Percentiles rank a stretch among this genome's conserved stretches.
phyloP scores from a whole-genome alignment of 345 rosid species.

The Balakata baccata region DNA sequence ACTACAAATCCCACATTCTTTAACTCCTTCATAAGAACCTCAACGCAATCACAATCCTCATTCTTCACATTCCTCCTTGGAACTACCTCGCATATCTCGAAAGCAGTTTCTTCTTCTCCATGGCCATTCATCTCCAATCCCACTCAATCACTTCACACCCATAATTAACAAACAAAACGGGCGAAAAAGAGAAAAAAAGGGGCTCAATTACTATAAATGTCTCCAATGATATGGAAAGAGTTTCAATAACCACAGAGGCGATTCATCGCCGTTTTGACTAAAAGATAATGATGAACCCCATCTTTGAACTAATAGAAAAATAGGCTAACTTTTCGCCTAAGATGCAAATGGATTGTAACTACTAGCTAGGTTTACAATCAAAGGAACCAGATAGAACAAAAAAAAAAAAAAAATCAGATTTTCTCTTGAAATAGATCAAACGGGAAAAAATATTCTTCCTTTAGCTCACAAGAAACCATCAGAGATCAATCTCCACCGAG shows the following conservation, averaged over 20 bases:
- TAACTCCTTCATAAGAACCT: constrained; percentile 60
- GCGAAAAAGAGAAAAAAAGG: neutral
- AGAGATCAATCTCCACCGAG: neutral
- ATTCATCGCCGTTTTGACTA: neutral
- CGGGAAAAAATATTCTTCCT: neutral
- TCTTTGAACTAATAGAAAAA: neutral
- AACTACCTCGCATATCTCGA: constrained; percentile 77
- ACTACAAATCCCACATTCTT: constrained; percentile 57
- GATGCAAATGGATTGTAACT: too few species aligned
- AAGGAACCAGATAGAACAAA: neutral
- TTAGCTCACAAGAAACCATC: constrained; percentile 3
- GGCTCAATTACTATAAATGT: neutral
- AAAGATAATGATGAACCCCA: neutral
- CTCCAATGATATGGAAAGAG: neutral
- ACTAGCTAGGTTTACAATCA: neutral
- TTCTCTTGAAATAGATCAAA: neutral
- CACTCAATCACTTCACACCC: constrained; percentile 2
- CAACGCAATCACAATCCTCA: constrained; percentile 48
- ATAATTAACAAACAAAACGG: neutral
- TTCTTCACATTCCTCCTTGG: constrained; percentile 42
- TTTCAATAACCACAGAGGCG: neutral
- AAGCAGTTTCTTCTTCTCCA: constrained; percentile 45
- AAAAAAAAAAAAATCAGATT: neutral
- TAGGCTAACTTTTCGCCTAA: neutral
- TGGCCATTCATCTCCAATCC: constrained; percentile 48